Conservation (phyloP, 2,329 filamentous ascomycete genomes). For the Ophiostoma quercus region DNA sequence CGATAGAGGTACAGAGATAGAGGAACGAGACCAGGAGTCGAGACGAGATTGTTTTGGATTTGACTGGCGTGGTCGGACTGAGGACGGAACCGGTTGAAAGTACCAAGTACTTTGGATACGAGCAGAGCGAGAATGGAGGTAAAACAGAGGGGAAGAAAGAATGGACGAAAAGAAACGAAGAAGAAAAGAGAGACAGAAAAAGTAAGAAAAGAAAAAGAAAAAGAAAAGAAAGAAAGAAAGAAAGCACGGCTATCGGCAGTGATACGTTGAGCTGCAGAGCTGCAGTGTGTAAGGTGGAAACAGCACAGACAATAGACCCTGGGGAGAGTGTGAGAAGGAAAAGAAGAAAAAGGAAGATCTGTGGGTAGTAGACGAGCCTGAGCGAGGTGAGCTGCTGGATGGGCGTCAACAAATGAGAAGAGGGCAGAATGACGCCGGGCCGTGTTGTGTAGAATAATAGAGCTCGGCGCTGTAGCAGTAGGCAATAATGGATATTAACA, state of each 20-base stretch:
- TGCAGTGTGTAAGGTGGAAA: background rate
- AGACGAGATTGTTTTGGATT: slow-evolving; percentile 1
- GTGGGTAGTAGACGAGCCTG: too few species aligned
- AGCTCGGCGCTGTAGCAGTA: too few species aligned
- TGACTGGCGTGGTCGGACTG: background rate
- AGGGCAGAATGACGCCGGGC: background rate
- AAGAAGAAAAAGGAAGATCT: background rate
- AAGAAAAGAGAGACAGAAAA: background rate
- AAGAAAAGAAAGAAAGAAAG: background rate
- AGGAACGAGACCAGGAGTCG: background rate
- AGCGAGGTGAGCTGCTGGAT: background rate
- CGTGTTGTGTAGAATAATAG: background rate
- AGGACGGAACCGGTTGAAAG: background rate
- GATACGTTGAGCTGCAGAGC: background rate
- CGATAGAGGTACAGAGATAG: background rate
- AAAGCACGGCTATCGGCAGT: background rate
- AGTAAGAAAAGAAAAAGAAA: background rate
- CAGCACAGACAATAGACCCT: background rate
- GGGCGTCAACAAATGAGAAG: background rate
- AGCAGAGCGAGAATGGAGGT: background rate
- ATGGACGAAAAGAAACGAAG: background rate
- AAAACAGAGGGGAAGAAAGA: background rate
- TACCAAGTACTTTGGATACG: background rate
- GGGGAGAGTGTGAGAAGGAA: too few species aligned
- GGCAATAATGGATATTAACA: background rate